phyloP scores from a whole-genome alignment of 768 basidiomycete species.

The Sporobolomyces roseus region DNA sequence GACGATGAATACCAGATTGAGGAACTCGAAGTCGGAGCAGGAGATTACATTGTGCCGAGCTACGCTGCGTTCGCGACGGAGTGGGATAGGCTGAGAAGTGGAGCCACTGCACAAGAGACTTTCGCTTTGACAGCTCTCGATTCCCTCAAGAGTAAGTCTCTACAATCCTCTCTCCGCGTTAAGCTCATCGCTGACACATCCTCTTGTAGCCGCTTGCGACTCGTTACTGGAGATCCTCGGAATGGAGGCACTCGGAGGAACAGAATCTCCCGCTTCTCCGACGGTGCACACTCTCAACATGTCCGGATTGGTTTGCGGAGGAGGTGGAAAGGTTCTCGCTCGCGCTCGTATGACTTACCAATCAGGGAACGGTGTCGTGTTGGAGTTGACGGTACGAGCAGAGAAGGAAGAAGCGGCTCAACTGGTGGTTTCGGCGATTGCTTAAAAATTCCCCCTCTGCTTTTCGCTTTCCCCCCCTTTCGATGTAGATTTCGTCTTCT shows the following conservation, averaged over 20 bases:
- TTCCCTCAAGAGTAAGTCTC: conserved; percentile 76
- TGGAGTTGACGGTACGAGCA: conserved; percentile 85
- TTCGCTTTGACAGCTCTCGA: conserved; percentile 89
- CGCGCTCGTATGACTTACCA: conserved; percentile 94
- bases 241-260: conserved; percentile 94
- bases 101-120: conserved; percentile 79
- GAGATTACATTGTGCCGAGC: conserved; percentile 93
- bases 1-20: conserved; percentile 98
- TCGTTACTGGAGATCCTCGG: conserved; percentile 92
- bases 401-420: conserved; percentile 82
- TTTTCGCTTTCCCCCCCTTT: not conserved
- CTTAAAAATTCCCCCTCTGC: conserved; percentile 14
- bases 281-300: conserved; percentile 92
- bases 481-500: conserved; percentile 8
- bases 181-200: conserved; percentile 14
- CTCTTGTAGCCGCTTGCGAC: conserved; percentile 75
- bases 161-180: not conserved
- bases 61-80: conserved; percentile 87
- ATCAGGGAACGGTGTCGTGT: conserved; percentile 80
- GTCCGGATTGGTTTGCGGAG: conserved; percentile 82
- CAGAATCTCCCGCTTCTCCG: conserved; percentile 71
- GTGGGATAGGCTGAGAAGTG: conserved; percentile 85
- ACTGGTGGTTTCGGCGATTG: conserved; percentile 85
- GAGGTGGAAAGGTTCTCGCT: conserved; percentile 91
- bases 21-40: conserved; percentile 87